Base-by-base conservation (phyloP, 2,329 filamentous ascomycete genomes). In the Penicillium sp. region DNA sequence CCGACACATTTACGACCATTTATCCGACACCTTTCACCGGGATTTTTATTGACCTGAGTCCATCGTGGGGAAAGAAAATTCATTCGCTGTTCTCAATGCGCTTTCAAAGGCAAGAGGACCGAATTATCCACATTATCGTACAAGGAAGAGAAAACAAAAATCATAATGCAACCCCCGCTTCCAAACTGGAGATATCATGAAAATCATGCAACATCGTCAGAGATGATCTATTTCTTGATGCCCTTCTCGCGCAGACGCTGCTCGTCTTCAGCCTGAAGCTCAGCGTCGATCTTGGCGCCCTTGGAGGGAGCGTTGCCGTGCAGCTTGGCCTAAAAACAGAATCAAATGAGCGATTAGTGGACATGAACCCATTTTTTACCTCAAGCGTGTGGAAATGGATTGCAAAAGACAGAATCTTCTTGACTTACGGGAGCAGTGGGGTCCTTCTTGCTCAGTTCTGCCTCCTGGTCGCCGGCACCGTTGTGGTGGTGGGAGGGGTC, bases 131-230 rank as follows among this genome's bases (percentile, higher is more conserved):
- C 58, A 24, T 52, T 59, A 50, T 95, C 88, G 18, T 97, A 97
- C 65, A 91, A 96, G 67, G n/a, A 25, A 85, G 96, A 49, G 90
- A 96, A 68, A 89, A 32, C 32, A 34, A 43, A 18, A 34, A 9
- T 35, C 35, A 29, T 25, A 36, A 18, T 13, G 27, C 13, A 34
- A 13, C 43, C 29, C 40, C 24, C 28, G 27, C 36, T 33, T 32
- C 13, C 26, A 7, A 35, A 32, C 13, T 12, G 29, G 25, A 18
- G 43, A 27, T 32, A 45, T 39, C 25, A 45, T 33, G 8, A 39
- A 34, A 11, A 25, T 28, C 46, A 46, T 37, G 52, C 38, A 47
- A 39, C 42, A 27, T 18, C 40, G 48, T 45, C 37, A 39, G 24
- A n/a, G 18, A 9, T 39, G 24, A 45, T 12, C 48, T 59, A 66